A percentile compares a stretch with the other conserved stretches of the same genome.
phyloP scores from a whole-genome alignment of 371 early-diverging fungal species.

The Rhizopus delemar region DNA sequence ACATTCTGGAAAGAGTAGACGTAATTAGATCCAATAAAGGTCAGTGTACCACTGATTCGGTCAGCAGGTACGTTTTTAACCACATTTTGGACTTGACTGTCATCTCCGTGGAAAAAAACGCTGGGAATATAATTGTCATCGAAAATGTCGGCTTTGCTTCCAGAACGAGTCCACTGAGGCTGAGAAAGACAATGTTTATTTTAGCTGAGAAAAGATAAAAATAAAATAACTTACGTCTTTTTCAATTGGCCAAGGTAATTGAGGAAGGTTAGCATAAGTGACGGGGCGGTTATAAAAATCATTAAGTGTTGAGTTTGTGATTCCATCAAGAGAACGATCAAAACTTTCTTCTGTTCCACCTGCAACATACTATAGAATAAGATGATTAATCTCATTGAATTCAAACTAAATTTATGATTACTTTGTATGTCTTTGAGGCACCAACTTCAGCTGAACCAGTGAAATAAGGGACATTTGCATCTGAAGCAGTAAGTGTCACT shows the following conservation, averaged over 20 bases:
- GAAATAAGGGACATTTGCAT: conserved; percentile 50
- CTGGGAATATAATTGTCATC: conserved; percentile 57
- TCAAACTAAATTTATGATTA: conserved; percentile 8
- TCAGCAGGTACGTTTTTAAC: conserved; percentile 30
- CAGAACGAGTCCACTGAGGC: conserved; percentile 57
- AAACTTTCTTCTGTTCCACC: conserved; percentile 50
- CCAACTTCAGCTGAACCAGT: conserved; percentile 45
- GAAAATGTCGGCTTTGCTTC: conserved; percentile 41
- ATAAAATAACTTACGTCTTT: conserved; percentile 17
- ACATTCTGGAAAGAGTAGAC: conserved; percentile 40
- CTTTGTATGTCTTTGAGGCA: conserved; percentile 41
- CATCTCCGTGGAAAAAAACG: conserved; percentile 44
- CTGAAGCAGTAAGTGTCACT: conserved; percentile 37
- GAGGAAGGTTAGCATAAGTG: conserved; percentile 56
- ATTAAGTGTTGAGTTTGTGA: conserved; percentile 41
- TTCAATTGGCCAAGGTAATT: conserved; percentile 55
- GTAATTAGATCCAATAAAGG: conserved; percentile 47
- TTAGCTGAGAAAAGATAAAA: neutral
- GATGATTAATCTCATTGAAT: neutral
- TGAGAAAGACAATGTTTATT: conserved; percentile 15
- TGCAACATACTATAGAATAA: conserved; percentile 39
- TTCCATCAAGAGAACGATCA: conserved; percentile 41
- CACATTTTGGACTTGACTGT: conserved; percentile 26
- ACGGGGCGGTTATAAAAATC: conserved; percentile 52
- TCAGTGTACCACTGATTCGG: conserved; percentile 34